phyloP scores from a whole-genome alignment of 371 early-diverging fungal genomes.

The Actinomortierella ambigua region DNA sequence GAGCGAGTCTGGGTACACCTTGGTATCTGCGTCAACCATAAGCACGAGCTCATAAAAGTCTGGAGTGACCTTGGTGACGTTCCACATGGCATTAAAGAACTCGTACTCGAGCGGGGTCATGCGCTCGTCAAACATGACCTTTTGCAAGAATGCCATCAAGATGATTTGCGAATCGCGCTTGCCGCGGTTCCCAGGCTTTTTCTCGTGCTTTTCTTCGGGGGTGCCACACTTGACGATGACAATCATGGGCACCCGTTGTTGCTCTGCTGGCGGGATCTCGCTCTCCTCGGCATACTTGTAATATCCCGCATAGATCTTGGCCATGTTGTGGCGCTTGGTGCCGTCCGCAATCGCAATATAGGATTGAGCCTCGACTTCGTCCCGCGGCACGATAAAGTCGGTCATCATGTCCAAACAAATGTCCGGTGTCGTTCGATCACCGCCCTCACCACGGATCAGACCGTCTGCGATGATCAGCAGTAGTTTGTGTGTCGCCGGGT shows the following conservation, averaged over 20 bases:
- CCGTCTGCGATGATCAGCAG: slow-evolving; percentile 91
- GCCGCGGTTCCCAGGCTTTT: slow-evolving; percentile 96
- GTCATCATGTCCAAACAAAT: slow-evolving; percentile 74
- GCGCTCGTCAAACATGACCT: slow-evolving; percentile 89
- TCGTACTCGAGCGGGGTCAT: slow-evolving; percentile 95
- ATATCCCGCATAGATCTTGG: slow-evolving; percentile 91
- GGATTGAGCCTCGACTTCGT: slow-evolving; percentile 60
- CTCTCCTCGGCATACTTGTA: slow-evolving; percentile 65
- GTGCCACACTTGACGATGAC: slow-evolving; percentile 94
- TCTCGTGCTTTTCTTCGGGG: slow-evolving; percentile 65
- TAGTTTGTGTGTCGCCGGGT: slow-evolving; percentile 87
- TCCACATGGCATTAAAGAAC: slow-evolving; percentile 86
- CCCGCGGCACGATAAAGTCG: slow-evolving; percentile 57
- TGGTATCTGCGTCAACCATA: slow-evolving; percentile 98
- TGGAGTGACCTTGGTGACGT: slow-evolving; percentile 82
- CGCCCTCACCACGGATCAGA: slow-evolving; percentile 81
- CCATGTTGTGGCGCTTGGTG: slow-evolving; percentile 85
- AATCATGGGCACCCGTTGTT: slow-evolving; percentile 80
- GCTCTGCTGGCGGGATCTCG: slow-evolving; percentile 40
- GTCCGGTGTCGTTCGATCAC: slow-evolving; percentile 76
- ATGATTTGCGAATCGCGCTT: slow-evolving; percentile 99
- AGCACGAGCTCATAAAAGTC: slow-evolving; percentile 86
- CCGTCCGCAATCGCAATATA: slow-evolving; percentile 92
- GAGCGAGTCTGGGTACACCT: slow-evolving; percentile 77
- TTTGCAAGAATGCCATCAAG: slow-evolving; percentile 94